phyloP scores from a whole-genome alignment of 2,329 filamentous ascomycete species.

The Fusarium subglutinans region DNA sequence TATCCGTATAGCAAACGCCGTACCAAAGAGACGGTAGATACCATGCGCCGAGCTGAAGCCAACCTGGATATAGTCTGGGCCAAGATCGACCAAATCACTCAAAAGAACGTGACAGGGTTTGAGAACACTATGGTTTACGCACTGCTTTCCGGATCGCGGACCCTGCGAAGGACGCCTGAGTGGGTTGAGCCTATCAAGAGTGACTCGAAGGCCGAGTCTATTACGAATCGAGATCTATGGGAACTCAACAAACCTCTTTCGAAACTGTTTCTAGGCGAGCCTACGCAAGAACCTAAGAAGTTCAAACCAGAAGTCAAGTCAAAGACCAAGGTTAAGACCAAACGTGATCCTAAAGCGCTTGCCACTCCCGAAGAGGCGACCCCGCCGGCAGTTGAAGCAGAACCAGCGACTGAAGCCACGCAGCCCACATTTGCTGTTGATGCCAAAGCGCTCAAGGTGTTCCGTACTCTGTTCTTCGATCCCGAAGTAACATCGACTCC shows the following conservation, averaged over 20 bases:
- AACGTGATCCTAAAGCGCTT: background rate
- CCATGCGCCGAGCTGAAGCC: background rate
- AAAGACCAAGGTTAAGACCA: background rate
- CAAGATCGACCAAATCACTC: background rate
- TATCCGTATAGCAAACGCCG: background rate
- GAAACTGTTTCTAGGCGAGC: background rate
- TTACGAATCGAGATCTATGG: background rate
- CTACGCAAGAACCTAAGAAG: background rate
- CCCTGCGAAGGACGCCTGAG: background rate
- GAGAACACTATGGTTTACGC: background rate
- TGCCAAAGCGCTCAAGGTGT: background rate
- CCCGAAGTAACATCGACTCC: background rate
- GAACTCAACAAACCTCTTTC: background rate
- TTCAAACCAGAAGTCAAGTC: background rate
- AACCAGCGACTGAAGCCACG: fast-evolving
- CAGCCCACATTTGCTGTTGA: background rate
- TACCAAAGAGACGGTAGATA: background rate
- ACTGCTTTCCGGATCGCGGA: background rate
- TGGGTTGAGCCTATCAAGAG: background rate
- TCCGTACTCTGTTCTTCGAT: slow-evolving; percentile 1
- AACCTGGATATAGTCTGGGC: background rate
- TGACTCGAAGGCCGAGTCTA: background rate
- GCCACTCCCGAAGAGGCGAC: fast-evolving
- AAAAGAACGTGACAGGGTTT: background rate
- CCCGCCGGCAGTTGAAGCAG: background rate